These are phyloP conservation scores for Colletotrichum caudatum DNA, from an alignment of 2,329 filamentous ascomycete genomes.

Conservation along the genomic window DNA sequence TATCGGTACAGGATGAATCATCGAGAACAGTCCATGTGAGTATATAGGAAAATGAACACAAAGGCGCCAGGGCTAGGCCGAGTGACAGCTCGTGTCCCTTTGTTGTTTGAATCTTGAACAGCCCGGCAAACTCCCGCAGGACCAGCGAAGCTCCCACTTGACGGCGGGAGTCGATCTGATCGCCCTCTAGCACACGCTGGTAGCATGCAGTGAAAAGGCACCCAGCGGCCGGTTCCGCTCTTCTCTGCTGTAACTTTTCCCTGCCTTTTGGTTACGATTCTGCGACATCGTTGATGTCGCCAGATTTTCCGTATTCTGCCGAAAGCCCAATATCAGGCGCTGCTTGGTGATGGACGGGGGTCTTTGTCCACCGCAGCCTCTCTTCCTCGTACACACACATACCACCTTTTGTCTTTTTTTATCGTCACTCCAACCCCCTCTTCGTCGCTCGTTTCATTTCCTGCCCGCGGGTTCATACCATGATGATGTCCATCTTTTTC, in stretches of 20 bases:
- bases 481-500: background rate
- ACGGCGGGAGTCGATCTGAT: background rate
- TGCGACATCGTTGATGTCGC: background rate
- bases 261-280: background rate
- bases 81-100: background rate
- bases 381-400: slow-evolving; percentile 6
- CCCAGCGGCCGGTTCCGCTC: slow-evolving; percentile 6
- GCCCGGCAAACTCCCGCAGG: background rate
- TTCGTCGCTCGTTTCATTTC: slow-evolving; percentile 12
- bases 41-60: background rate
- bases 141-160: background rate
- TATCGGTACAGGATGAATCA: slow-evolving; percentile 7
- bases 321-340: slow-evolving; percentile 16
- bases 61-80: background rate
- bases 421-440: background rate
- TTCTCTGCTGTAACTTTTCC: background rate
- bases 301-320: slow-evolving; percentile 18
- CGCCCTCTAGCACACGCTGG: background rate
- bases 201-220: background rate
- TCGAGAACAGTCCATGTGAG: slow-evolving; percentile 5
- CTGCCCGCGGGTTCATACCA: slow-evolving; percentile 5
- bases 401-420: background rate
- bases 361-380: slow-evolving; percentile 7
- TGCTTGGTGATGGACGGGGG: background rate
- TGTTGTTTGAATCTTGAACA: background rate